These are phyloP conservation scores for Hirsutella minnesotensis DNA, from an alignment of 2,329 filamentous ascomycete species.

Conservation along the genomic window DNA sequence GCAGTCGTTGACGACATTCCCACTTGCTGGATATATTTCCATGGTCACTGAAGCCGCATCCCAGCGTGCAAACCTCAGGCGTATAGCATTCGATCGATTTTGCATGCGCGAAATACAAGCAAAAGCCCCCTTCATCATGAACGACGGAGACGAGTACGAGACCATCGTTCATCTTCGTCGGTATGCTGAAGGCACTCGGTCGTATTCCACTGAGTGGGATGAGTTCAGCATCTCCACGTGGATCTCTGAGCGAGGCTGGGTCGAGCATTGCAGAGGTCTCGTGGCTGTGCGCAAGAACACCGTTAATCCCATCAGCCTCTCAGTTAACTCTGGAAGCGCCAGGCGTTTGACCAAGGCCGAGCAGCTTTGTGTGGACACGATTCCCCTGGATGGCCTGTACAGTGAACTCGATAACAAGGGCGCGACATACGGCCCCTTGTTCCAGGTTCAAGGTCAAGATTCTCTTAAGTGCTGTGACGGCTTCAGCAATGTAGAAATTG, in stretches of 20 bases:
- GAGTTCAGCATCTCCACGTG: constrained; percentile 46
- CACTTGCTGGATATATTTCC: constrained; percentile 38
- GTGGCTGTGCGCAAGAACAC: constrained; percentile 23
- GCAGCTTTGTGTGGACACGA: not conserved
- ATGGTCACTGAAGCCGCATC: constrained; percentile 37
- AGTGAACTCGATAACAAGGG: constrained; percentile 12
- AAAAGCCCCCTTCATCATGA: constrained; percentile 15
- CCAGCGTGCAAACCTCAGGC: constrained; percentile 18
- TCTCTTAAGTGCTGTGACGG: constrained; percentile 7
- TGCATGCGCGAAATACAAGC: constrained; percentile 14
- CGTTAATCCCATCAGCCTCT: constrained; percentile 10
- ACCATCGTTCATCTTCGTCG: constrained; percentile 11
- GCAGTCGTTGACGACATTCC: constrained; percentile 43
- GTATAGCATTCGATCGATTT: constrained; percentile 9
- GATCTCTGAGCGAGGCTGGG: constrained; percentile 39
- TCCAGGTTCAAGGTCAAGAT: constrained; percentile 7
- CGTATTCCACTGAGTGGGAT: constrained; percentile 34
- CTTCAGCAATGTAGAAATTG: constrained; percentile 15
- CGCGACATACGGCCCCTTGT: constrained; percentile 14
- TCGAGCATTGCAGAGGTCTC: constrained; percentile 45
- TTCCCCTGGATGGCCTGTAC: constrained; percentile 13
- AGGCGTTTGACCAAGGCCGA: constrained; percentile 6
- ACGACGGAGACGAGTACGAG: constrained; percentile 14
- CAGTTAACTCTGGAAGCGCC: constrained; percentile 1
- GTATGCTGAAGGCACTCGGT: constrained; percentile 16